Conservation (phyloP, 2,329 filamentous ascomycete genomes). For the Fusarium citri region DNA sequence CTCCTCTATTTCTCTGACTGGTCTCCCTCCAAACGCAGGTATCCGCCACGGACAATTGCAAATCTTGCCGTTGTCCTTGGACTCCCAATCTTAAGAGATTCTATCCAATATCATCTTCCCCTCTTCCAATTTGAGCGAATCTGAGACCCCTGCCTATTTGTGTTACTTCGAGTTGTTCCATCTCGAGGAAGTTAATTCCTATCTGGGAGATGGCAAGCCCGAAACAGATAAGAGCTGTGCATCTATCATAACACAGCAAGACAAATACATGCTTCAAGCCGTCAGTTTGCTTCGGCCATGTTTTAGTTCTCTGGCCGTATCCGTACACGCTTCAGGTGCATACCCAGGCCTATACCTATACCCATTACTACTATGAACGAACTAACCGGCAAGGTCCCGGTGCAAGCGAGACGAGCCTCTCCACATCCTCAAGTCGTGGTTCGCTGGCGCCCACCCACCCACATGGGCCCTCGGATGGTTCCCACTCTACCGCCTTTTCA, state of each 20-base stretch:
- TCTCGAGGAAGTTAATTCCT: slow-evolving; percentile 27
- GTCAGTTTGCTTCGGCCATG: slow-evolving; percentile 26
- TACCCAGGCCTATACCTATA: slow-evolving; percentile 1
- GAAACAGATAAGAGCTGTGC: slow-evolving; percentile 21
- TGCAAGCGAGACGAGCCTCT: slow-evolving; percentile 34
- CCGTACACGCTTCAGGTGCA: slow-evolving; percentile 14
- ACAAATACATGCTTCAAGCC: slow-evolving; percentile 21
- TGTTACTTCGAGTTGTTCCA: slow-evolving; percentile 38
- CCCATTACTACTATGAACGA: background rate
- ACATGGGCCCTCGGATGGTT: slow-evolving; percentile 28
- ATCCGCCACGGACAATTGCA: slow-evolving; percentile 37
- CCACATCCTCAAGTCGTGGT: slow-evolving; percentile 30
- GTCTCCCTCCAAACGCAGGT: slow-evolving; percentile 18
- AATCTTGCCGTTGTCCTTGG: slow-evolving; percentile 41
- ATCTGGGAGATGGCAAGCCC: slow-evolving; percentile 15
- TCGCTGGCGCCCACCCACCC: slow-evolving; percentile 14
- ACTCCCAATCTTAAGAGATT: slow-evolving; percentile 31
- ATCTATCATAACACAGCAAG: slow-evolving; percentile 28
- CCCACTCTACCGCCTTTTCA: slow-evolving; percentile 23
- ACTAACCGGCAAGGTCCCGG: slow-evolving; percentile 27
- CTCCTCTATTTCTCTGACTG: slow-evolving; percentile 21
- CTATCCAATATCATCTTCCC: slow-evolving; percentile 38
- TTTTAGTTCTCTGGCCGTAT: slow-evolving; percentile 29
- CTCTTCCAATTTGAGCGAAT: slow-evolving; percentile 29
- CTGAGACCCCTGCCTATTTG: slow-evolving; percentile 31